Conservation (phyloP, 23 red algal species). For the Chondrus crispus region DNA sequence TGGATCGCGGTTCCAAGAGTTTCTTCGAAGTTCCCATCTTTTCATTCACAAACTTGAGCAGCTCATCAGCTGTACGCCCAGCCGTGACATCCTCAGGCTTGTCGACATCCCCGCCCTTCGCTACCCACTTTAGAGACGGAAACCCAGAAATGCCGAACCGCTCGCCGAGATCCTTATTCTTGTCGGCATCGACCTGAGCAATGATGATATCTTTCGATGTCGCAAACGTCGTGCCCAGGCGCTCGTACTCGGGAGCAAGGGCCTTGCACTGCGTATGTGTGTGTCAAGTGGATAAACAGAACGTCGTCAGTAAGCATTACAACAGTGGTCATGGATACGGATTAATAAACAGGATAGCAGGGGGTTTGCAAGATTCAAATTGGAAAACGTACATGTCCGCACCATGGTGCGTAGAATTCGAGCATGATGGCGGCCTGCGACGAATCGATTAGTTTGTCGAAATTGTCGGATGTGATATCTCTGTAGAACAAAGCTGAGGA, state of each 20-base stretch:
- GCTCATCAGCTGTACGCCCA: slow-evolving; percentile 9
- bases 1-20: not conserved
- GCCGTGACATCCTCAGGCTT: slow-evolving; percentile 28
- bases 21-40: slow-evolving; percentile 34
- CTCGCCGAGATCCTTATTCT: slow-evolving; percentile 39
- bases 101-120: slow-evolving; percentile 35
- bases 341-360: too few species aligned
- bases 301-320: too few species aligned
- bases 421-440: slow-evolving; percentile 44
- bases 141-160: slow-evolving; percentile 71
- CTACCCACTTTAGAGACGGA: slow-evolving; percentile 72
- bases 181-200: slow-evolving; percentile 80
- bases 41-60: slow-evolving; percentile 53
- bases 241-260: slow-evolving; percentile 71
- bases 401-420: slow-evolving; percentile 65
- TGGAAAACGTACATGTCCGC: slow-evolving; percentile 53
- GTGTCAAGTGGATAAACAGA: too few species aligned
- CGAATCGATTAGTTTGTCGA: slow-evolving; percentile 46
- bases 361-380: too few species aligned
- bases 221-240: slow-evolving; percentile 43
- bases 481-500: slow-evolving; percentile 25
- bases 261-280: slow-evolving; percentile 65
- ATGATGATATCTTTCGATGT: slow-evolving; percentile 62
- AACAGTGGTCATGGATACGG: too few species aligned
- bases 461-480: slow-evolving; percentile 20